A percentile compares a stretch with the other conserved stretches of the same genome.
Evolutionary conservation across 345 rosid species (phyloP).

Genomic region (Boechera retrofracta): DNA sequence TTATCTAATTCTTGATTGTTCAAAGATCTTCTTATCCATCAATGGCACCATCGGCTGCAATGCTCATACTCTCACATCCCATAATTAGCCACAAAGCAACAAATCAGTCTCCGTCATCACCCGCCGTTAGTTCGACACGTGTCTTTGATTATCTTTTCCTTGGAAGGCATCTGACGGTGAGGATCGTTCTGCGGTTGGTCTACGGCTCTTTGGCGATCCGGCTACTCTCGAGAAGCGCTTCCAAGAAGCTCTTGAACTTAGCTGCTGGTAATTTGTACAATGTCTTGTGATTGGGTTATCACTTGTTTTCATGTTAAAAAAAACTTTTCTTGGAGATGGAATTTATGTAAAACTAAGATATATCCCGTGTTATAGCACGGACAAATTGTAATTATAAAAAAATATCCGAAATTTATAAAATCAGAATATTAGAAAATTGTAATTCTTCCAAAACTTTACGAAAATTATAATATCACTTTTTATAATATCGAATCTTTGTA

Average conservation of each 20-base stretch:
- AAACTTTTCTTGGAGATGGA: not conserved
- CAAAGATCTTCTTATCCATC: not conserved
- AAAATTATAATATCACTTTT: no score
- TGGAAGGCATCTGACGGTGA: conserved; percentile 24
- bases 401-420: no score
- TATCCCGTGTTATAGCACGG: no score
- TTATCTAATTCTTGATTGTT: not conserved
- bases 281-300: not conserved
- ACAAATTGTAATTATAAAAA: no score
- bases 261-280: conserved; percentile 44
- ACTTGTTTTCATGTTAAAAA: not conserved
- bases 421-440: no score
- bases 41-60: conserved; percentile 80
- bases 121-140: conserved; percentile 10
- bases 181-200: conserved; percentile 8
- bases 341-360: not conserved
- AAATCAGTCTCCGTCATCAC: conserved; percentile 22
- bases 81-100: conserved; percentile 26
- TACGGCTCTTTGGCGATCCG: conserved; percentile 30
- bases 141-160: not conserved
- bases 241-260: conserved; percentile 54
- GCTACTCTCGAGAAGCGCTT: conserved; percentile 51
- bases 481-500: no score
- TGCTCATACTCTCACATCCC: conserved; percentile 56
- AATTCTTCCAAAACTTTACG: no score